phyloP scores from a whole-genome alignment of 495 filamentous ascomycete species.

The Halenospora varia region DNA sequence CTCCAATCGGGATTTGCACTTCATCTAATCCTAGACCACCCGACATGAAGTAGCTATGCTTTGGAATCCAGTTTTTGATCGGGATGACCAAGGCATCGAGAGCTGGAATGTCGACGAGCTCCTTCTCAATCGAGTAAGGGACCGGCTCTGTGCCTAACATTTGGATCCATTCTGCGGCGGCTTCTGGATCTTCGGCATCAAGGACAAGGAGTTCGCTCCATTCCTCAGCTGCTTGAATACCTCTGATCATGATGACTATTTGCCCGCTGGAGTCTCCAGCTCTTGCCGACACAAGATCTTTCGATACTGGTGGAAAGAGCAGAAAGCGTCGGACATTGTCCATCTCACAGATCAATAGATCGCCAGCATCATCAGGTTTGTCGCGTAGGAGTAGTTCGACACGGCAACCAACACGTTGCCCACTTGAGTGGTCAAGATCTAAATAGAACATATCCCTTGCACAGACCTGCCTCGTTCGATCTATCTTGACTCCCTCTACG shows the following conservation, averaged over 20 bases:
- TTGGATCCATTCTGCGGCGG: slow-evolving; percentile 80
- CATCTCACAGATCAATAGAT: slow-evolving; percentile 87
- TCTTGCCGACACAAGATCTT: slow-evolving; percentile 70
- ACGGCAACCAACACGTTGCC: slow-evolving; percentile 81
- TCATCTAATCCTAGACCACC: slow-evolving; percentile 1
- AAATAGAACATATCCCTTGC: slow-evolving; percentile 88
- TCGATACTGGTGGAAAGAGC: slow-evolving; percentile 78
- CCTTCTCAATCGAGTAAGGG: slow-evolving; percentile 50
- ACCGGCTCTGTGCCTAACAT: slow-evolving; percentile 74
- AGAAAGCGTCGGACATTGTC: slow-evolving; percentile 75
- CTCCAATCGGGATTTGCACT: slow-evolving; percentile 23
- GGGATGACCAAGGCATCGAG: background rate
- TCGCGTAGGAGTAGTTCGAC: slow-evolving; percentile 88
- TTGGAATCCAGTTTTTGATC: background rate
- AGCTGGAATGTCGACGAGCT: background rate
- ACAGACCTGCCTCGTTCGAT: slow-evolving; percentile 68
- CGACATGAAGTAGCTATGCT: background rate
- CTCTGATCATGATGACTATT: slow-evolving; percentile 81
- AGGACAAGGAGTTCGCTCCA: slow-evolving; percentile 85
- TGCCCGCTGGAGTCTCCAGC: slow-evolving; percentile 65
- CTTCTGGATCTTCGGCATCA: slow-evolving; percentile 63
- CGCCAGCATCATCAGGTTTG: slow-evolving; percentile 61
- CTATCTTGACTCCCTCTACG: slow-evolving; percentile 63
- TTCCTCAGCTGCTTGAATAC: slow-evolving; percentile 47
- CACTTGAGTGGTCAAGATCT: slow-evolving; percentile 81